A percentile compares a stretch with the other conserved stretches of the same genome.
Evolutionary conservation across 1,139 yeast genomes (phyloP).

Genomic region (Debaryomyces robertsiae): DNA sequence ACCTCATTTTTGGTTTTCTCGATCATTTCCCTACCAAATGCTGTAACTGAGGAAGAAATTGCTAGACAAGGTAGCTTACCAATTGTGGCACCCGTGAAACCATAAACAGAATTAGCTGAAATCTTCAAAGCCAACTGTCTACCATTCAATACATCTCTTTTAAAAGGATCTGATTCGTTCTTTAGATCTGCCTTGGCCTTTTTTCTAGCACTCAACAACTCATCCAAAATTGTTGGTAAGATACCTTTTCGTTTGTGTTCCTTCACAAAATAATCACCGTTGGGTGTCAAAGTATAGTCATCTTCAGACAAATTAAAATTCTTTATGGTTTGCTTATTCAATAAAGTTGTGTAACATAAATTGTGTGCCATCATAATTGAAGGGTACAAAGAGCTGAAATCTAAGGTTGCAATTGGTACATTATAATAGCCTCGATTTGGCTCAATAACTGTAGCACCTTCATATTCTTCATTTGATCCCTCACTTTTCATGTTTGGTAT

Average conservation of each 20-base stretch:
- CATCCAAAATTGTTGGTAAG: conserved; percentile 87
- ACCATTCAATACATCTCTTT: conserved; percentile 91
- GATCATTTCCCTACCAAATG: conserved; percentile 97
- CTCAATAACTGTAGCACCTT: conserved; percentile 98
- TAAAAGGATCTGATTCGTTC: conserved; percentile 93
- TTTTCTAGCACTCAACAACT: conserved; percentile 87
- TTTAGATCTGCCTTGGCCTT: conserved; percentile 88
- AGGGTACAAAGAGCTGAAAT: conserved; percentile 96
- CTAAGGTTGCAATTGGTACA: conserved; percentile 95
- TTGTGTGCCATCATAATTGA: conserved; percentile 99
- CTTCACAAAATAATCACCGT: conserved; percentile 91
- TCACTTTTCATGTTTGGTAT: conserved; percentile 88
- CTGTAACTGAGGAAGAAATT: conserved; percentile 92
- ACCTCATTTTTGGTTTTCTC: conserved; percentile 88
- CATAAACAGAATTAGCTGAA: conserved; percentile 97
- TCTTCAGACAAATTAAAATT: conserved; percentile 63
- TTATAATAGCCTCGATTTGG: conserved; percentile 95
- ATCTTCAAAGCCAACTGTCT: conserved; percentile 94
- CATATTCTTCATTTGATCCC: conserved; percentile 87
- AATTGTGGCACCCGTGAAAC: conserved; percentile 98
- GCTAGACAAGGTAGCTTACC: conserved; percentile 97
- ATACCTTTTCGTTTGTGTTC: conserved; percentile 73
- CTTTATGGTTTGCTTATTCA: conserved; percentile 69
- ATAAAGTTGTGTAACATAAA: conserved; percentile 87
- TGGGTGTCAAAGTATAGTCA: conserved; percentile 88